A percentile compares a stretch with the other conserved stretches of the same genome.
phyloP scores from a whole-genome alignment of 179 eudicot genomes.

The Amaranthus tricolor region DNA sequence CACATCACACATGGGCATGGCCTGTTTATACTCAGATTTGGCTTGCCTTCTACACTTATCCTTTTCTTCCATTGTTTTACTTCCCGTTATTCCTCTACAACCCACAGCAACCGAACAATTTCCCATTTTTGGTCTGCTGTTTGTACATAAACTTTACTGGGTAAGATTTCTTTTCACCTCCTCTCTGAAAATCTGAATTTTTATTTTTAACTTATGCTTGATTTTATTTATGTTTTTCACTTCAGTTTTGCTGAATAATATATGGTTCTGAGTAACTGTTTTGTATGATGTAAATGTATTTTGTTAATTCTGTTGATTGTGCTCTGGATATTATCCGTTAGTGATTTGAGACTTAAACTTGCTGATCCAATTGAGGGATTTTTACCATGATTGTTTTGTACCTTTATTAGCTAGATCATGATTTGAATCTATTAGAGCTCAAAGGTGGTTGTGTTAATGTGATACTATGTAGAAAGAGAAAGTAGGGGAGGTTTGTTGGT shows the following conservation, averaged over 20 bases:
- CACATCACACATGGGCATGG: neutral
- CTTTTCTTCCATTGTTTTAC: neutral
- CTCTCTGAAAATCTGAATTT: neutral
- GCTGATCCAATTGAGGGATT: neutral
- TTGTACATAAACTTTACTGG: neutral
- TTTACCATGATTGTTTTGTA: neutral
- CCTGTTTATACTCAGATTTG: neutral
- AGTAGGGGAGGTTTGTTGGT: neutral
- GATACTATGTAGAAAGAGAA: neutral
- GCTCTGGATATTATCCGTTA: neutral
- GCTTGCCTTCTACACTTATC: neutral
- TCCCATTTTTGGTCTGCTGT: neutral
- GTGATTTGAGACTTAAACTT: neutral
- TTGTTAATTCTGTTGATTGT: neutral
- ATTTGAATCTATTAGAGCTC: neutral
- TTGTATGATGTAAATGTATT: neutral
- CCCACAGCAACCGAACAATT: neutral
- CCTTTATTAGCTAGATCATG: neutral
- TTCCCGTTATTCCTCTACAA: neutral
- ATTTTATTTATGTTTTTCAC: neutral
- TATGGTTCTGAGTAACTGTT: neutral
- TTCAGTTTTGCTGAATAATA: neutral
- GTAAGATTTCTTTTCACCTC: neutral
- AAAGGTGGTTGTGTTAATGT: neutral
- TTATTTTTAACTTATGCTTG: neutral